Evolutionary conservation across 2,329 filamentous ascomycete species (phyloP).

Genomic region (Cryphonectria radicalis): DNA sequence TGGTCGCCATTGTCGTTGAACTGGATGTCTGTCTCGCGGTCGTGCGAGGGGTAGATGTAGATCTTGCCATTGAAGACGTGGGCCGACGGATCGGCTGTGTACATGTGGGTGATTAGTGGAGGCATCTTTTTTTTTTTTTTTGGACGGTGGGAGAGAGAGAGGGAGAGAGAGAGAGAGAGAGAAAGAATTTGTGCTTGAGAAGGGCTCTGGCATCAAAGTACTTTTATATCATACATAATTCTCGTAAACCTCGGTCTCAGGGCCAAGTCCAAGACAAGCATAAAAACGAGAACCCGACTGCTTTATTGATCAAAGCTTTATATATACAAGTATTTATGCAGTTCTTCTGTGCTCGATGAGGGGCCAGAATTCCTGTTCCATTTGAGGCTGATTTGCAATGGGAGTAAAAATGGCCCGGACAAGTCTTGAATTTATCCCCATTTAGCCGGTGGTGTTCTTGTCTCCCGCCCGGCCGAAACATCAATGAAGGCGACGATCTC

Average conservation of each 20-base stretch:
- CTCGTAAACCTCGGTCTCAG: too few relatives aligned
- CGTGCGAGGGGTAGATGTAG: slow-evolving; percentile 83
- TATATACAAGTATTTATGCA: too few relatives aligned
- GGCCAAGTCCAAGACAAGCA: too few relatives aligned
- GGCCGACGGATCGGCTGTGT: slow-evolving; percentile 79
- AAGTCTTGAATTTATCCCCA: neutral
- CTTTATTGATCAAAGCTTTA: neutral
- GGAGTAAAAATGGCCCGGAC: neutral
- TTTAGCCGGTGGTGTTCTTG: neutral
- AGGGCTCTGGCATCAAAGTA: too few relatives aligned
- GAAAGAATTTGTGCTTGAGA: too few relatives aligned
- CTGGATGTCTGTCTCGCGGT: slow-evolving; percentile 70
- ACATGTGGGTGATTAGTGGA: slow-evolving; percentile 74
- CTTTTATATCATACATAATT: too few relatives aligned
- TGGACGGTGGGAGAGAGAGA: neutral
- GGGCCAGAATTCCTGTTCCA: too few relatives aligned
- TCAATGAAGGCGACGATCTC: neutral
- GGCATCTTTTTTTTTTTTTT: slow-evolving; percentile 41
- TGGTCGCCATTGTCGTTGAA: slow-evolving; percentile 87
- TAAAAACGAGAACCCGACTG: too few relatives aligned
- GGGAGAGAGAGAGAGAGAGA: neutral
- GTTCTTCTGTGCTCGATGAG: neutral
- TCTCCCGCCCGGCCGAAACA: neutral
- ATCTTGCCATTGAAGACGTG: slow-evolving; percentile 77
- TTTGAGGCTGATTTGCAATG: slow-evolving; percentile 1